Conservation (phyloP, 1,284 basidiomycete genomes). For the Ustilago bromivora region DNA sequence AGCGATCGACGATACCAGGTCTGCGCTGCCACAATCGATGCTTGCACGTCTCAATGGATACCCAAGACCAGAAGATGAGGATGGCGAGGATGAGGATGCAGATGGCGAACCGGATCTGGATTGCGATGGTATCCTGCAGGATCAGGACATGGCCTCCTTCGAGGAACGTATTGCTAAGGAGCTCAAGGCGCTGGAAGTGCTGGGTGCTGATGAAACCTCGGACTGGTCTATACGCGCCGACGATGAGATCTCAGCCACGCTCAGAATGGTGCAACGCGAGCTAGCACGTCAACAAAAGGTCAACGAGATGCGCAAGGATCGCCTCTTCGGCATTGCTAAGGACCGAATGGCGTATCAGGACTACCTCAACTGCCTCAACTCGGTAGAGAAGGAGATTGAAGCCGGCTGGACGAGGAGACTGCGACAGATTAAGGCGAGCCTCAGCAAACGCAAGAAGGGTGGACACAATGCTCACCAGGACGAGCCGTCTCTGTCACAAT, state of each 20-base stretch:
- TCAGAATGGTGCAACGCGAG: slow-evolving; percentile 87
- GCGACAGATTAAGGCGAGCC: slow-evolving; percentile 64
- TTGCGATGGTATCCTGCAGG: slow-evolving; percentile 31
- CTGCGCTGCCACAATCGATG: slow-evolving; percentile 19
- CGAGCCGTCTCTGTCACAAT: slow-evolving; percentile 29
- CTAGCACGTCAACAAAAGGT: slow-evolving; percentile 80
- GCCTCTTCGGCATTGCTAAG: slow-evolving; percentile 81
- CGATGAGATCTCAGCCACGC: slow-evolving; percentile 89
- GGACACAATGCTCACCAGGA: slow-evolving; percentile 42
- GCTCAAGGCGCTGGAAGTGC: slow-evolving; percentile 72
- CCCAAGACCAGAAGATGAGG: slow-evolving; percentile 33
- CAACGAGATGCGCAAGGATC: slow-evolving; percentile 84
- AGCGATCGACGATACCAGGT: not conserved
- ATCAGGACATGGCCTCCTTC: slow-evolving; percentile 72
- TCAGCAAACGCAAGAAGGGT: slow-evolving; percentile 64
- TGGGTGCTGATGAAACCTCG: slow-evolving; percentile 71
- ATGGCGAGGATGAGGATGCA: slow-evolving; percentile 47
- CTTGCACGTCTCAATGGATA: slow-evolving; percentile 32
- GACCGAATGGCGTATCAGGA: slow-evolving; percentile 85
- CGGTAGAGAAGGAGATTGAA: slow-evolving; percentile 68
- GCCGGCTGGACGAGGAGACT: slow-evolving; percentile 63
- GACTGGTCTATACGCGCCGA: slow-evolving; percentile 72
- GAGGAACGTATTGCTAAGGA: slow-evolving; percentile 74
- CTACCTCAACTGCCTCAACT: slow-evolving; percentile 59
- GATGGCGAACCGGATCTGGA: slow-evolving; percentile 43